Evolutionary conservation across 208 protist genomes (phyloP), one percentile per base, ranked within the genome.

Genomic region (Leishmania guyanensis): DNA sequence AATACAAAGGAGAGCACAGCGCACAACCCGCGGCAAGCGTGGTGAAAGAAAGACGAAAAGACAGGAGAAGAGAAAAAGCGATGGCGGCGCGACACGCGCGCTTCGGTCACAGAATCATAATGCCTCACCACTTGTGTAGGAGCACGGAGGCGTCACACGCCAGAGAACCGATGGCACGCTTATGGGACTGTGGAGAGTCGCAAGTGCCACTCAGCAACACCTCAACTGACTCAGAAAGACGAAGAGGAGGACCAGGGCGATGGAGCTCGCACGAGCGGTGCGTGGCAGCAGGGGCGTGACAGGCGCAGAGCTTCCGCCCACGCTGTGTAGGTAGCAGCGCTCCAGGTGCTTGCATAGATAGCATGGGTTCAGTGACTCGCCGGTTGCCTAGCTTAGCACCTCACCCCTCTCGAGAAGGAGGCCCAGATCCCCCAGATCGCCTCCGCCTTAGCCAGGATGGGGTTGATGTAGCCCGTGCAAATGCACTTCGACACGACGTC

Each of bases 311-410:
- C n/a, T n/a, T 29, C 62, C 62, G 10, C 26, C 62, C 62, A 16
- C 62, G 16, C 62, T 14, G 51, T 60, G 76, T 50, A 93, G 85
- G 86, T 98, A 97, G 66, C 93, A 93, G 26, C 85, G 77, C 79
- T 90, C 86, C 17, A 98, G 87, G 75, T 97, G 91, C 77, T 86
- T 78, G n/a, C 90, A 83, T 71, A 96, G 91, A 77, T 95, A 84
- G 54, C 86, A 3, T 46, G 92, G 74, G 75, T 96, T 90, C 12
- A 97, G 83, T 5, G 33, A 16, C 84, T 96, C 90, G 8, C 91
- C 94, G 2, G 92, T 95, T n/a, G 92, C 91, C 69, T 90, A 79
- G 64, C 78, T 73, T 9, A 46, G 43, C 66, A 97, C 86, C 36
- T 96, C 90, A 33, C 95, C 88, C 60, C 86, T 91, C 77, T 83